These are phyloP conservation scores for Crithidia sp. DNA, from an alignment of 208 protist species.

Conservation along the genomic window DNA sequence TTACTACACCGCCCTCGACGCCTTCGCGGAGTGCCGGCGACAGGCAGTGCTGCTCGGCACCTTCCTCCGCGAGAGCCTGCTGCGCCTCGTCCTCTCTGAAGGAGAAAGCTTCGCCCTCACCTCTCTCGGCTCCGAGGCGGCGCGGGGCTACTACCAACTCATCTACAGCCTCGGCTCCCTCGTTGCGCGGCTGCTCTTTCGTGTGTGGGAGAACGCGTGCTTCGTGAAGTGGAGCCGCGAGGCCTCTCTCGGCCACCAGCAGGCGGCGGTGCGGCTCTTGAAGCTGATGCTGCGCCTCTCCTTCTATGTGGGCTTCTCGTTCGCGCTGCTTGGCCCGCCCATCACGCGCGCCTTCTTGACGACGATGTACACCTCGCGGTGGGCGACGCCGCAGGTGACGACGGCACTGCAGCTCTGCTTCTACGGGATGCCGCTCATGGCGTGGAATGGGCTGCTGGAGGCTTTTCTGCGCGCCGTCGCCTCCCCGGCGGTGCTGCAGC, in stretches of 20 bases:
- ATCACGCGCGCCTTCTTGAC: conserved; percentile 62
- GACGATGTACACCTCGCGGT: conserved; percentile 80
- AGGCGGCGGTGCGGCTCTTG: conserved; percentile 55
- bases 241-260: conserved; percentile 35
- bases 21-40: conserved; percentile 1
- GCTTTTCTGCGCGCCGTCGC: conserved; percentile 78
- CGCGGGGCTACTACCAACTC: conserved; percentile 87
- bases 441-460: conserved; percentile 88
- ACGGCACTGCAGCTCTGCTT: conserved; percentile 84
- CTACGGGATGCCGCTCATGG: conserved; percentile 72
- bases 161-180: conserved; percentile 90
- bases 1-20: conserved; percentile 21
- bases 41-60: conserved; percentile 44
- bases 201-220: conserved; percentile 91
- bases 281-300: conserved; percentile 76
- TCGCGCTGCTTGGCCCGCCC: conserved; percentile 73
- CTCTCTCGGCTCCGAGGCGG: conserved; percentile 54
- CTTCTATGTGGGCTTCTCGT: conserved; percentile 70
- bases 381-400: conserved; percentile 64
- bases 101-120: conserved; percentile 89
- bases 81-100: conserved; percentile 87
- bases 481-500: conserved; percentile 38
- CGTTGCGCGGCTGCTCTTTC: conserved; percentile 87
- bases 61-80: conserved; percentile 83
- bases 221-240: conserved; percentile 82